These are phyloP conservation scores for Microsporum ferrugineum DNA, from an alignment of 2,329 filamentous ascomycete species.

Conservation along the genomic window DNA sequence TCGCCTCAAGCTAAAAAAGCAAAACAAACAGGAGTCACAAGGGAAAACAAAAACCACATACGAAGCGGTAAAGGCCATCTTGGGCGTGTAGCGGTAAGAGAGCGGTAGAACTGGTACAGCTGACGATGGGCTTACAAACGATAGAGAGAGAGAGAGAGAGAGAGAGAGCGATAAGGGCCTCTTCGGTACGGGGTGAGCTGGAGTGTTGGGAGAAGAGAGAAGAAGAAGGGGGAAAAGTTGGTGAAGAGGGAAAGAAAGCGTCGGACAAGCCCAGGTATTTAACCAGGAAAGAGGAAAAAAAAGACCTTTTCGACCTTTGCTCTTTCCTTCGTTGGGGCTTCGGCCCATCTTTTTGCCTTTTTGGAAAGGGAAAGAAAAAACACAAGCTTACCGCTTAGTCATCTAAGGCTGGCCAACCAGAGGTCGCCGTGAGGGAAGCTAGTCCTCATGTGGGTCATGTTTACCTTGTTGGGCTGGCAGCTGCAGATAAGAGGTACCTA, in stretches of 20 bases:
- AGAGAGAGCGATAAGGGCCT: background rate
- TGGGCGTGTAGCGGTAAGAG: conserved; percentile 18
- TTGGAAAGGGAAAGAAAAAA: too few relatives aligned
- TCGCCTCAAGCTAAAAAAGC: background rate
- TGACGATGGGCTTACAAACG: background rate
- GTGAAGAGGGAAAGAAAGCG: background rate
- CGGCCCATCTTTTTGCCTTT: too few relatives aligned
- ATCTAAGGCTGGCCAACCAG: background rate
- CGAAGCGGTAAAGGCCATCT: conserved; percentile 42
- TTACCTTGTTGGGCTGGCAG: too few relatives aligned
- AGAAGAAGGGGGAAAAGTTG: background rate
- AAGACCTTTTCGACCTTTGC: background rate
- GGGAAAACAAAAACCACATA: conserved; percentile 25
- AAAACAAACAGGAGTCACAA: conserved; percentile 4
- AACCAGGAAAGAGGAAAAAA: background rate
- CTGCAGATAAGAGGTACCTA: background rate
- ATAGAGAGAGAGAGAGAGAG: background rate
- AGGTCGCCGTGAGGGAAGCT: background rate
- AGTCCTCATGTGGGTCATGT: background rate
- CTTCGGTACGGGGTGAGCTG: background rate
- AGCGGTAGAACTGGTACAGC: background rate
- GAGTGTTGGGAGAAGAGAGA: background rate
- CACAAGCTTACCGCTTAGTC: background rate
- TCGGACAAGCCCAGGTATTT: background rate
- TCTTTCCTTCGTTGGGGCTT: background rate